phyloP scores from a whole-genome alignment of 768 basidiomycete species.

The Tremella fuciformis region DNA sequence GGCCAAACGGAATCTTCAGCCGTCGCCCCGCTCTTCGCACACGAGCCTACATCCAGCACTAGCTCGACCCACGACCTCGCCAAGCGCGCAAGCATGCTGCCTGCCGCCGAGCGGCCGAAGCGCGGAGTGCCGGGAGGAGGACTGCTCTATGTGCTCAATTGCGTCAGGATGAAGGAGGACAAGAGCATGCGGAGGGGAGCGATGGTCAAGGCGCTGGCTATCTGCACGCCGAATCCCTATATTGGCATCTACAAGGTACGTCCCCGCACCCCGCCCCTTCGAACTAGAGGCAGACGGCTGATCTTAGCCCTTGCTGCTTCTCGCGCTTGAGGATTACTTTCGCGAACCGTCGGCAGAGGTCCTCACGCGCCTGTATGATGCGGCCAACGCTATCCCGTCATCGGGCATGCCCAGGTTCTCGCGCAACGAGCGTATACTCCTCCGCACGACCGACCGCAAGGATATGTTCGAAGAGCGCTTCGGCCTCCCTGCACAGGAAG shows the following conservation, averaged over 20 bases:
- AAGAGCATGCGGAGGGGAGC: constrained; percentile 84
- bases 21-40: constrained; percentile 73
- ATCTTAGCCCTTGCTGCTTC: constrained; percentile 79
- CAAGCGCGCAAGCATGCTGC: constrained; percentile 16
- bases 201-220: constrained; percentile 87
- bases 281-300: not conserved
- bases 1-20: constrained; percentile 89
- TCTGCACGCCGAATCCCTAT: constrained; percentile 87
- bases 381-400: constrained; percentile 87
- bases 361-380: constrained; percentile 82
- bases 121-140: constrained; percentile 38
- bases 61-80: not conserved
- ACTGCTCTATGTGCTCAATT: constrained; percentile 80
- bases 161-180: constrained; percentile 88
- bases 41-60: constrained; percentile 25
- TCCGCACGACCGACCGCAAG: constrained; percentile 85
- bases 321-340: constrained; percentile 95
- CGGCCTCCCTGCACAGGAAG: constrained; percentile 11
- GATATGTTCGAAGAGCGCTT: constrained; percentile 90
- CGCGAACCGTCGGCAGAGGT: constrained; percentile 82
- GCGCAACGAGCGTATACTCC: constrained; percentile 78
- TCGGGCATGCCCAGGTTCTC: constrained; percentile 73
- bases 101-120: constrained; percentile 19
- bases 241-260: constrained; percentile 92
- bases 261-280: not conserved